Conservation (phyloP, 2,329 filamentous ascomycete genomes). For the Diaporthe sp. region DNA sequence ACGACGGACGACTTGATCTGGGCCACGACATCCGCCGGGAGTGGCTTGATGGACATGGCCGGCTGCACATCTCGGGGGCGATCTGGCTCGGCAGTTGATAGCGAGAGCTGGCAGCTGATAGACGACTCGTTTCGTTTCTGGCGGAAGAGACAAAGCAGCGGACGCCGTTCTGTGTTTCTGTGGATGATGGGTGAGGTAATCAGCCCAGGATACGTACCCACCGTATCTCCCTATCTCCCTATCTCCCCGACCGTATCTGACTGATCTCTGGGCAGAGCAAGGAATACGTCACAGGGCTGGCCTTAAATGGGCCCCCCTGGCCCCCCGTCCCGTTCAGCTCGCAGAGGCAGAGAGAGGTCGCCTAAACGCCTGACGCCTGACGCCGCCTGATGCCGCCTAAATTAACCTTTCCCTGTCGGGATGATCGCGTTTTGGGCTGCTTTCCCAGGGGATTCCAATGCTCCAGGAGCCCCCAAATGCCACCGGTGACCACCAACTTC, state of each 20-base stretch:
- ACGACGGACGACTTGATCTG: slow-evolving; percentile 88
- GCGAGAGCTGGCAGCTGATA: background rate
- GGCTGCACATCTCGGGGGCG: slow-evolving; percentile 26
- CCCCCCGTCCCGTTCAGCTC: slow-evolving; percentile 4
- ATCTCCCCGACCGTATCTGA: too few species aligned
- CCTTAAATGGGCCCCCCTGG: background rate
- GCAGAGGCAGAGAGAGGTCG: background rate
- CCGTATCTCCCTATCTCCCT: background rate
- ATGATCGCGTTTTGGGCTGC: slow-evolving; percentile 21
- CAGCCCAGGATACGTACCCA: background rate
- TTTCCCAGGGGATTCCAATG: slow-evolving; percentile 14
- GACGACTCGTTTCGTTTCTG: too few species aligned
- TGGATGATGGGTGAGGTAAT: slow-evolving; percentile 18
- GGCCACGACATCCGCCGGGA: slow-evolving; percentile 77
- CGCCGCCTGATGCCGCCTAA: slow-evolving; percentile 5
- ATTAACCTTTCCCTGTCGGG: slow-evolving; percentile 13
- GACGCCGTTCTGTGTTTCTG: background rate
- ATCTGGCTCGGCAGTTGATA: background rate
- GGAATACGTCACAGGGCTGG: slow-evolving; percentile 20
- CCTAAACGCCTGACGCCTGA: background rate
- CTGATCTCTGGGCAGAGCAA: background rate
- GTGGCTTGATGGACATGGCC: slow-evolving; percentile 72
- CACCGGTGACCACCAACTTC: background rate
- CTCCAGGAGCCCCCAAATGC: background rate
- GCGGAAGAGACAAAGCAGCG: background rate